Percentiles rank a stretch among this genome's conserved stretches.
These are phyloP conservation scores for Rhodotorula glutinis DNA, from an alignment of 1,284 basidiomycete species.

Conservation along the genomic window DNA sequence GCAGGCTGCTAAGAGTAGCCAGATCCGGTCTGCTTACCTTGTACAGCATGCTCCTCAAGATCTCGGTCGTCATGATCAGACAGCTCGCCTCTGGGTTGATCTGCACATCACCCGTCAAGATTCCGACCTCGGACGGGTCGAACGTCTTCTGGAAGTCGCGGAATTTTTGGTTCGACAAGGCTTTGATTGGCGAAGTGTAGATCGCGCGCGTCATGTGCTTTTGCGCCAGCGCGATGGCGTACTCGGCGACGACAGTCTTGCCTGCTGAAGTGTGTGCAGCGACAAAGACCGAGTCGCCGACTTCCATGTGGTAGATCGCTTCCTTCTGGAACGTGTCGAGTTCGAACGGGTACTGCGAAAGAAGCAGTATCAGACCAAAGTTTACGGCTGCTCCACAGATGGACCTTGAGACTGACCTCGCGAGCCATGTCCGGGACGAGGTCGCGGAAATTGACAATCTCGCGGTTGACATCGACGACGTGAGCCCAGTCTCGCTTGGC, in stretches of 20 bases:
- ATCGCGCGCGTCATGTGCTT: slow-evolving; percentile 99
- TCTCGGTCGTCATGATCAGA: slow-evolving; percentile 88
- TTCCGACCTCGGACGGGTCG: slow-evolving; percentile 86
- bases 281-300: slow-evolving; percentile 97
- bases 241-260: slow-evolving; percentile 98
- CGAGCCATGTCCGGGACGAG: slow-evolving; percentile 83
- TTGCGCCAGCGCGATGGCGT: slow-evolving; percentile 91
- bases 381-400: no score
- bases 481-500: slow-evolving; percentile 95
- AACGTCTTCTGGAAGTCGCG: slow-evolving; percentile 98
- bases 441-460: slow-evolving; percentile 80
- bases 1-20: neutral
- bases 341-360: slow-evolving; percentile 70
- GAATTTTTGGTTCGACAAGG: slow-evolving; percentile 98
- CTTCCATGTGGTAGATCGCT: slow-evolving; percentile 95
- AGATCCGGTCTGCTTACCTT: slow-evolving; percentile 52
- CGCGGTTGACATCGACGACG: slow-evolving; percentile 87
- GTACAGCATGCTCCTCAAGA: slow-evolving; percentile 96
- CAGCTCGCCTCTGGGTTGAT: slow-evolving; percentile 98
- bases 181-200: slow-evolving; percentile 98
- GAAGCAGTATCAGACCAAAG: no score
- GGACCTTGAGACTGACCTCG: no score
- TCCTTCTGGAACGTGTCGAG: slow-evolving; percentile 93
- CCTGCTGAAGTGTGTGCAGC: slow-evolving; percentile 99
- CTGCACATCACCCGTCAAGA: slow-evolving; percentile 97